A percentile compares a stretch with the other conserved stretches of the same genome.
These are phyloP conservation scores for Pseudocercospora musae DNA, from an alignment of 2,329 filamentous ascomycete species.

Conservation along the genomic window DNA sequence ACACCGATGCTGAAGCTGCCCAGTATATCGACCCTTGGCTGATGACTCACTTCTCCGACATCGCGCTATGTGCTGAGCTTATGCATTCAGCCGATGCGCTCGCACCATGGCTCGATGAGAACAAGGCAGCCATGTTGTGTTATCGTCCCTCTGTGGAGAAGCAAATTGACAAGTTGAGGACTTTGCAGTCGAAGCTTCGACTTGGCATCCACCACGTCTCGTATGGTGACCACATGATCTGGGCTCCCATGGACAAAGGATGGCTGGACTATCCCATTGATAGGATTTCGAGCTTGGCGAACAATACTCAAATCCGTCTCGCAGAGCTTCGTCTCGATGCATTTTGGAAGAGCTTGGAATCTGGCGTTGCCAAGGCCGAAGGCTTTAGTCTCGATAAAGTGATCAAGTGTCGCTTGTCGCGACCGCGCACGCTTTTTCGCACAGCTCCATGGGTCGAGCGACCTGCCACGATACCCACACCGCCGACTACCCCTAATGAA, in stretches of 20 bases:
- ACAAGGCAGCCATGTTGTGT: conserved; percentile 6
- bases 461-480: conserved; percentile 19
- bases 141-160: conserved; percentile 1
- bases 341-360: conserved; percentile 41
- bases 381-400: conserved; percentile 28
- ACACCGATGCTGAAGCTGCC: conserved; percentile 25
- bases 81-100: conserved; percentile 11
- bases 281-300: conserved; percentile 48
- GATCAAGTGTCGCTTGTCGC: conserved; percentile 27
- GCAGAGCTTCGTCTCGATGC: conserved; percentile 50
- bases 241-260: conserved; percentile 24
- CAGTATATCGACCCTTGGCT: conserved; percentile 27
- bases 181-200: conserved; percentile 4
- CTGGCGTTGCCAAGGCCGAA: conserved; percentile 9
- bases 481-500: background rate
- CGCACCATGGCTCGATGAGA: conserved; percentile 16
- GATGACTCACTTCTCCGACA: conserved; percentile 25
- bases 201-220: conserved; percentile 3
- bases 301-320: conserved; percentile 42
- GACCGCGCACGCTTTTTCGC: conserved; percentile 42
- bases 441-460: conserved; percentile 49
- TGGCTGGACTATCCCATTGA: conserved; percentile 50
- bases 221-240: background rate
- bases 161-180: conserved; percentile 4
- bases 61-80: conserved; percentile 28